Conservation (phyloP, 208 protist species). For the Leishmania amazonensis region DNA sequence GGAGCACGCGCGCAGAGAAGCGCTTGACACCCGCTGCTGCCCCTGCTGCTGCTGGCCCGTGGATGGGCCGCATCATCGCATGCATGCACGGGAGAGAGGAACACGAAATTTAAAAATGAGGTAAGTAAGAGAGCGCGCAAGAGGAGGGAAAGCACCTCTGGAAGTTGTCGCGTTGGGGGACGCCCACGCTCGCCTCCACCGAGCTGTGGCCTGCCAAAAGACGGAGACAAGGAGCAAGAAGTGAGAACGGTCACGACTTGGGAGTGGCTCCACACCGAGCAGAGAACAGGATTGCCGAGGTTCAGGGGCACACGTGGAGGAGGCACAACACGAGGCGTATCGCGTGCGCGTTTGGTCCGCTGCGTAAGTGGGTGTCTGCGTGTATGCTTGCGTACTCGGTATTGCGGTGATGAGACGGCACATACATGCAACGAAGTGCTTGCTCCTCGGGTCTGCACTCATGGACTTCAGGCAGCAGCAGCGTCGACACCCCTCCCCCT, state of each 20-base stretch:
- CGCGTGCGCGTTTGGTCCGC: neutral
- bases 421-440: neutral
- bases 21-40: neutral
- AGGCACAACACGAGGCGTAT: neutral
- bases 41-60: neutral
- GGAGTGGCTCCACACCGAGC: neutral
- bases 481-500: neutral
- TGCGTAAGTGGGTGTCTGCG: neutral
- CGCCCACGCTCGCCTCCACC: neutral
- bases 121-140: neutral
- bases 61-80: neutral
- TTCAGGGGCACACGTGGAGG: neutral
- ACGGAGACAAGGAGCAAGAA: neutral
- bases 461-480: neutral
- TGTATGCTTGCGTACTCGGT: no score
- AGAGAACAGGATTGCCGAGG: neutral
- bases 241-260: neutral
- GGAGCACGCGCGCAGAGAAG: neutral
- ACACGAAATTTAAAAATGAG: neutral
- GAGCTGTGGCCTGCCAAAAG: neutral
- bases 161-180: neutral
- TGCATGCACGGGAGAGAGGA: neutral
- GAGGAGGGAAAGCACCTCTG: neutral
- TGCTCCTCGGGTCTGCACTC: neutral
- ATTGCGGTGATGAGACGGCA: no score